Base-by-base conservation (phyloP, 73 alveolate genomes). In the Blepharisma stoltei region DNA sequence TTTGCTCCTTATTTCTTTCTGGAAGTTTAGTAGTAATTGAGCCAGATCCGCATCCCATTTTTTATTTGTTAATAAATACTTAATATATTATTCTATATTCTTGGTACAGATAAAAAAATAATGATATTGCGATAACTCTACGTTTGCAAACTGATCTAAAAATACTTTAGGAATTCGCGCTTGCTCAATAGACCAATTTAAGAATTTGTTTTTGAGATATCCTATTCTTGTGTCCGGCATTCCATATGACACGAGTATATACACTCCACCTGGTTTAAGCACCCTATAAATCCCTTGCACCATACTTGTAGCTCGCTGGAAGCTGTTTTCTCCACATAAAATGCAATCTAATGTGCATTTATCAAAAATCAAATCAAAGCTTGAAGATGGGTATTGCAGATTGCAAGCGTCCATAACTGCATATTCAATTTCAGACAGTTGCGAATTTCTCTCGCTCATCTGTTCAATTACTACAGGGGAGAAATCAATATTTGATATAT, bases 391-490 rank as follows among this genome's bases (percentile, higher is more conserved):
- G 78, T 73, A 93, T 70, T 69, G 71, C 48, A 90, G 20, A 49
- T 93, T 89, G 6, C 96, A 67, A 23, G 80, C 93, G 68, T 92
- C 94, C 98, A 92, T 92, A 6, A 88, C 97, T 66, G 85, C 93
- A 79, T 79, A 92, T 4, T 60, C 83, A 93, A 92, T 90, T 48
- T 80, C 93, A 1, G 60, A 78, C 78, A 70, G 71, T 47, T 83
- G 88, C 54, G 55, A 32, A 54, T 83, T 45, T 20, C 47, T 18
- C 43, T 75, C 86, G 5, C 9, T 68, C 89, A 82, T 82, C 21
- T 52, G 65, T n/a, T 76, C 49, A 8, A 83, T 83, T 2, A 78
- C 90, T 23, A 70, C 69, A 43, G 77, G 67, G 0, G 83, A 60
- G 54, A 77, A 78, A 60, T 83, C 90, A 21, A 83, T 83, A 60